Evolutionary conservation across 768 basidiomycete genomes (phyloP).

Genomic region (Psilocybe subaeruginosa): DNA sequence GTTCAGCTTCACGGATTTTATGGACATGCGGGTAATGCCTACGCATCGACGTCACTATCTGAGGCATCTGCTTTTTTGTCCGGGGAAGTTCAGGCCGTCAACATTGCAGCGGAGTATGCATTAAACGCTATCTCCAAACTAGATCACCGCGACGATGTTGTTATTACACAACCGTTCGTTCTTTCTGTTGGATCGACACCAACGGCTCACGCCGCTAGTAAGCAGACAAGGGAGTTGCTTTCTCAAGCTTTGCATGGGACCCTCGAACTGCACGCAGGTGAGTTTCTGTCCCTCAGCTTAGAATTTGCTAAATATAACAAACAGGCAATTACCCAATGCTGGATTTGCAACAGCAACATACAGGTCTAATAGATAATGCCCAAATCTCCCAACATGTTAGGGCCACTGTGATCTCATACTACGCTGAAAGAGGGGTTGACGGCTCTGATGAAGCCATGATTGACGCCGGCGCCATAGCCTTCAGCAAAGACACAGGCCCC

Average conservation of each 20-base stretch:
- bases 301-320: neutral
- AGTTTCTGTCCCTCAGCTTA: constrained; percentile 2
- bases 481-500: constrained; percentile 86
- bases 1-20: constrained; percentile 84
- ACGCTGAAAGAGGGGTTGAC: constrained; percentile 64
- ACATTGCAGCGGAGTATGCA: constrained; percentile 61
- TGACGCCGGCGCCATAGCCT: constrained; percentile 84
- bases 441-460: constrained; percentile 76
- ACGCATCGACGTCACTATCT: constrained; percentile 69
- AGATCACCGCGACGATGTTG: constrained; percentile 22
- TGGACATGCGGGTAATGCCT: constrained; percentile 77
- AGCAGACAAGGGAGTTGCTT: constrained; percentile 47
- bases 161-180: constrained; percentile 56
- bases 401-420: constrained; percentile 78
- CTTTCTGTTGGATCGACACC: constrained; percentile 89
- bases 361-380: constrained; percentile 57
- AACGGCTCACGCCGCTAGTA: constrained; percentile 77
- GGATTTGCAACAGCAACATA: constrained; percentile 84
- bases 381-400: constrained; percentile 70
- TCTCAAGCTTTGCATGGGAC: constrained; percentile 54
- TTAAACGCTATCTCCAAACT: constrained; percentile 46
- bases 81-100: constrained; percentile 71
- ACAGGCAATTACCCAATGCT: constrained; percentile 81
- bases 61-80: constrained; percentile 71
- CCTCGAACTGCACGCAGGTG: constrained; percentile 80